Evolutionary conservation across 2,329 filamentous ascomycete species (phyloP).

Genomic region (Leptographium lundbergii): DNA sequence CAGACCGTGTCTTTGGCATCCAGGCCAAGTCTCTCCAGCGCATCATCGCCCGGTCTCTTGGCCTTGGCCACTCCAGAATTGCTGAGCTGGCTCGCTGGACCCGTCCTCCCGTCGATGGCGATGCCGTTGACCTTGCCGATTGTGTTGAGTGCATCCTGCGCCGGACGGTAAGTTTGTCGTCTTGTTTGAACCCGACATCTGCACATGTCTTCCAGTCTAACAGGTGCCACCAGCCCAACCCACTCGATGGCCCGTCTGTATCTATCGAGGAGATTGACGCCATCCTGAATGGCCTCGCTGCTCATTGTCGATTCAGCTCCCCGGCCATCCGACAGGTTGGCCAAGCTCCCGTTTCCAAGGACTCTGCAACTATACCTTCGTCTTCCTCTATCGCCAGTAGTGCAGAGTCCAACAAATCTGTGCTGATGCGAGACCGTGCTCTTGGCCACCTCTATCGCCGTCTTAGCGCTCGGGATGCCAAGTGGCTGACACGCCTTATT

Average conservation of each 20-base stretch:
- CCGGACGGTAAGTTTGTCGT: constrained; percentile 36
- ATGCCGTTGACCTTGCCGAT: constrained; percentile 59
- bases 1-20: constrained; percentile 66
- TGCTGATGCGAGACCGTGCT: constrained; percentile 21
- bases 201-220: neutral
- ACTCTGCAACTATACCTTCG: neutral
- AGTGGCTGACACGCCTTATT: constrained; percentile 76
- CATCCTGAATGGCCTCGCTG: constrained; percentile 53
- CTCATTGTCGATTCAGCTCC: constrained; percentile 58
- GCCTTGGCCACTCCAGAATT: constrained; percentile 48
- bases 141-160: constrained; percentile 55
- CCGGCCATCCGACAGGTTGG: constrained; percentile 35
- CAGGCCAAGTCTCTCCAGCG: constrained; percentile 48
- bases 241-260: constrained; percentile 27
- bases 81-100: constrained; percentile 51
- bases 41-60: constrained; percentile 55
- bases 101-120: constrained; percentile 40
- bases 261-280: constrained; percentile 62
- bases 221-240: constrained; percentile 30
- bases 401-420: neutral
- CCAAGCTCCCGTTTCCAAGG: neutral
- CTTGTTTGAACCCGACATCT: neutral
- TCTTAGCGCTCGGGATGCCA: constrained; percentile 56
- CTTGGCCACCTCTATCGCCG: constrained; percentile 46
- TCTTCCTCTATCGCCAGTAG: neutral